Evolutionary conservation across 148 eudicot genomes (phyloP).

Genomic region (Silene conica): DNA sequence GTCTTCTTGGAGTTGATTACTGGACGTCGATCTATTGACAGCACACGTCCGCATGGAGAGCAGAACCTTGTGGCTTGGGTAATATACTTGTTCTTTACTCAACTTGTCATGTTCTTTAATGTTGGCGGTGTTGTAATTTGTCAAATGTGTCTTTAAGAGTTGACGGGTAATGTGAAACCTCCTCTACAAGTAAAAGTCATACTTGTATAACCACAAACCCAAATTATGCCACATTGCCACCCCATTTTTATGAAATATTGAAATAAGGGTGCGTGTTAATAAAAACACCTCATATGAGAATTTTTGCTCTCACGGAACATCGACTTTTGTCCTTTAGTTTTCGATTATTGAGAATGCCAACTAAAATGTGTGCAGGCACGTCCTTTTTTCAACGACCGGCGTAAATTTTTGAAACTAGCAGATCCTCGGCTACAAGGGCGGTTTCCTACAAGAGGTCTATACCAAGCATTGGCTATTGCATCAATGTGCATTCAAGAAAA

Average conservation of each 20-base stretch:
- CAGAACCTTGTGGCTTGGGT: conserved; percentile 93
- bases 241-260: too few relatives aligned
- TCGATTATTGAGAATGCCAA: not conserved
- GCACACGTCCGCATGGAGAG: conserved; percentile 60
- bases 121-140: not conserved
- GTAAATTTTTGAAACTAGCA: conserved; percentile 59
- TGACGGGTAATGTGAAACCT: too few relatives aligned
- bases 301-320: not conserved
- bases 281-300: not conserved
- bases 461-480: conserved; percentile 83
- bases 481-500: conserved; percentile 93
- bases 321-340: not conserved
- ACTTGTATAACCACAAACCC: not conserved
- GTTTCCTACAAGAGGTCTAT: conserved; percentile 71
- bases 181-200: too few relatives aligned
- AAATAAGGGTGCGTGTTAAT: not conserved
- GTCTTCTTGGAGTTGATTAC: conserved; percentile 86
- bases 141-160: not conserved
- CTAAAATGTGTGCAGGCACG: conserved; percentile 56
- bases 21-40: conserved; percentile 79
- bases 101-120: not conserved
- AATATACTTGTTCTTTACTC: conserved; percentile 21
- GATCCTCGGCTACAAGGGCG: conserved; percentile 66
- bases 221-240: not conserved
- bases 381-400: conserved; percentile 66